Conservation (phyloP, 371 early-diverging fungal species). For the Saksenaea oblongispora region DNA sequence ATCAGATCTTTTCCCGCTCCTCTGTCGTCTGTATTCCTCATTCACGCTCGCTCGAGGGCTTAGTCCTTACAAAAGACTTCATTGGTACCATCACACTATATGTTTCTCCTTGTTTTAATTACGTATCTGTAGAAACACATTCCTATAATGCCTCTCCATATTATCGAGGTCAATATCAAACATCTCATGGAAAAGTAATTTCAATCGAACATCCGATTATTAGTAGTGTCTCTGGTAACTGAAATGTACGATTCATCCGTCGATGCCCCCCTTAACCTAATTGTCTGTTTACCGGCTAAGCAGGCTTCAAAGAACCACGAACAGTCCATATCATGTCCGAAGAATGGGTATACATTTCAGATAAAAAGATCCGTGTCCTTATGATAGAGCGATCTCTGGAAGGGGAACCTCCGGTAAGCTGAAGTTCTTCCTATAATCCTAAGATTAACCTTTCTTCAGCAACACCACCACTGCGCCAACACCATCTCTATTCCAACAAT, state of each 20-base stretch:
- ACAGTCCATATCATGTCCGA: slow-evolving; percentile 56
- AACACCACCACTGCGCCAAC: slow-evolving; percentile 27
- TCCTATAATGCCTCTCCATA: slow-evolving; percentile 63
- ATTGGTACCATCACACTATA: slow-evolving; percentile 44
- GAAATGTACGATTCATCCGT: neutral
- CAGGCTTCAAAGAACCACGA: slow-evolving; percentile 58
- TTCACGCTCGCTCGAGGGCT: slow-evolving; percentile 53
- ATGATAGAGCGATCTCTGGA: slow-evolving; percentile 57
- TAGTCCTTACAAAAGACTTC: slow-evolving; percentile 55
- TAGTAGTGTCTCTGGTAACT: slow-evolving; percentile 50
- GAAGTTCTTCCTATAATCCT: neutral
- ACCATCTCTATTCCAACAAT: slow-evolving; percentile 46
- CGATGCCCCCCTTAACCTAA: neutral
- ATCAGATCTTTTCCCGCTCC: slow-evolving; percentile 47
- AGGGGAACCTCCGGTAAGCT: slow-evolving; percentile 46
- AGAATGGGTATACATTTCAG: slow-evolving; percentile 51
- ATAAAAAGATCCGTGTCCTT: slow-evolving; percentile 51
- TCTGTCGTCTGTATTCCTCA: slow-evolving; percentile 60
- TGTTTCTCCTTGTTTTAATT: slow-evolving; percentile 5
- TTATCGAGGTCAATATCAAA: slow-evolving; percentile 57
- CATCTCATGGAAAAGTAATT: slow-evolving; percentile 58
- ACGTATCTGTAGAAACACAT: slow-evolving; percentile 52
- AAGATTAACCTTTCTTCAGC: slow-evolving; percentile 4
- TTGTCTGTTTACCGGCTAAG: neutral
- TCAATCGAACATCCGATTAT: slow-evolving; percentile 54